phyloP scores from a whole-genome alignment of 1,284 basidiomycete species.

The Afroboletus lepidellus region DNA sequence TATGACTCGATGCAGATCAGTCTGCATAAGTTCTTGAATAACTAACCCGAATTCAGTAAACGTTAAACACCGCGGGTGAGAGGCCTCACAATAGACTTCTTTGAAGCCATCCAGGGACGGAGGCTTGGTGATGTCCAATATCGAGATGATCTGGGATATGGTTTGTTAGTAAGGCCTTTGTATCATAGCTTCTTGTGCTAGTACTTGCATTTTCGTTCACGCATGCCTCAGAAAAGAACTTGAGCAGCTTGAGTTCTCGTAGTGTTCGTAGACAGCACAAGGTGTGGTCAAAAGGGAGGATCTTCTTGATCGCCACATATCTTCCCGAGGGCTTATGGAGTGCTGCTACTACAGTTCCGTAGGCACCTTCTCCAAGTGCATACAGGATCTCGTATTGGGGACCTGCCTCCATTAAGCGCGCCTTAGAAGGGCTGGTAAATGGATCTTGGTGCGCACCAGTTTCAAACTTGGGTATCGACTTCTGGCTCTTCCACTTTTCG shows the following conservation, averaged over 20 bases:
- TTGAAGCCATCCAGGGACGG: constrained; percentile 74
- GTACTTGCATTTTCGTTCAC: constrained; percentile 72
- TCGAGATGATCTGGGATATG: constrained; percentile 69
- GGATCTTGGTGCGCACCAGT: constrained; percentile 44
- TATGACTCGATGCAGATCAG: constrained; percentile 88
- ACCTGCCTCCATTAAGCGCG: constrained; percentile 40
- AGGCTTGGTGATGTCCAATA: constrained; percentile 85
- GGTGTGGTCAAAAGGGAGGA: constrained; percentile 82
- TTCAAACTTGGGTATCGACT: constrained; percentile 64
- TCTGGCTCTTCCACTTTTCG: constrained; percentile 27
- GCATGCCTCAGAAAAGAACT: constrained; percentile 81
- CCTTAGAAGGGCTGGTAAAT: constrained; percentile 5
- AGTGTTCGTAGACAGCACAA: constrained; percentile 78
- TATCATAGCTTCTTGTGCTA: background rate
- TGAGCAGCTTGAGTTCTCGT: constrained; percentile 77
- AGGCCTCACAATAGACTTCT: constrained; percentile 72
- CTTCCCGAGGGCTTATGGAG: constrained; percentile 61
- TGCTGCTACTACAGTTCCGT: constrained; percentile 70
- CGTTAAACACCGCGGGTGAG: background rate
- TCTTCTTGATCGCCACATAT: constrained; percentile 80
- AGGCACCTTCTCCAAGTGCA: constrained; percentile 75
- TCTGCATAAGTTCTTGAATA: constrained; percentile 90
- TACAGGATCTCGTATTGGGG: constrained; percentile 76
- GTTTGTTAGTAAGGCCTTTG: background rate
- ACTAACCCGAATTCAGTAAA: constrained; percentile 42